Base-by-base conservation (phyloP, 2,329 filamentous ascomycete genomes). In the Nannizzia gypsea region DNA sequence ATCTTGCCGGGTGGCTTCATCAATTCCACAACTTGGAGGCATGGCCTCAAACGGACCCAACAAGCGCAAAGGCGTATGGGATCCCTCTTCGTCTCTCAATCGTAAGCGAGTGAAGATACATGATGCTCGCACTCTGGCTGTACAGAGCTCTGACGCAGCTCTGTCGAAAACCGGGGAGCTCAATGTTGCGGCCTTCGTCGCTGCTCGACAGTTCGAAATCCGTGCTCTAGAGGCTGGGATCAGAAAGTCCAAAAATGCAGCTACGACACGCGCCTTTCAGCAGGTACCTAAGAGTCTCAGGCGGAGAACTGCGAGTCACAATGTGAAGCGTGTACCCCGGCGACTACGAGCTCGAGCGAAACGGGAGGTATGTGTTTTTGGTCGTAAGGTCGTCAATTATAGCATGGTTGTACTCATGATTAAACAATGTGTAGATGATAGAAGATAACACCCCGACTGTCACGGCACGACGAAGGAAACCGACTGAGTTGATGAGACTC, bases 381-480 rank as follows among this genome's bases (percentile, higher is more conserved):
- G 9, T 8, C 24, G 13, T 52, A 52, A 3, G 2, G 22, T 13
- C 48, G 6, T 31, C 20, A 24, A 28, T 4, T 52, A 17, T 52
- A 26, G 11, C 57, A 50, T 60, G 46, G 62, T n/a, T 54, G 15
- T 58, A 20, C 36, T 31, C 3, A 24, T 56, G 50, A 28, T 36
- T 34, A 38, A 15, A 52, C 60, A 65, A 60, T 42, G 11, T 44
- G 31, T 82, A 95, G 80, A 95, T 96, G 85, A 78, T 78, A 15
- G 88, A 95, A 60, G 92, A 97, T 69, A 96, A 96, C 64, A 96
- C 92, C 0, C 91, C 93, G 0, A 87, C 84, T 0, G 85, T 91
- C 4, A 87, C 85, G 57, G 78, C 81, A 17, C 73, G 77, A 42
- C 73, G 73, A 60, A 70, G 77, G 58, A 77, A 77, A 66, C 75